These are phyloP conservation scores for Aristolochia californica DNA, from an alignment of 164 flowering plant genomes.

Conservation along the genomic window DNA sequence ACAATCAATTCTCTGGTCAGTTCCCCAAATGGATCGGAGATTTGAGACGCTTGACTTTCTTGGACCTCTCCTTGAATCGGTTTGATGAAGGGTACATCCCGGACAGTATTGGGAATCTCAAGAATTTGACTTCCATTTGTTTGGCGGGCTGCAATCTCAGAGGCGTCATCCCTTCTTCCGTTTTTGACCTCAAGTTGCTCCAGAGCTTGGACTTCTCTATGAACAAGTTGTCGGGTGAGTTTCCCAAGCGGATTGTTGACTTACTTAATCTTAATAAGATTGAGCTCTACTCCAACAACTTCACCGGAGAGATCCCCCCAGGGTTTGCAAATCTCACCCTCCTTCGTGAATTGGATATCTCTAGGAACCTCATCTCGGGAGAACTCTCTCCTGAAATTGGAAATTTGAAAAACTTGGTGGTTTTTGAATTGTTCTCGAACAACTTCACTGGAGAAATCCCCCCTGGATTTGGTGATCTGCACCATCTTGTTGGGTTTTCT, in stretches of 20 bases:
- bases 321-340: constrained; percentile 47
- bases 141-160: constrained; percentile 30
- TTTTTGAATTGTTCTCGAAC: constrained; percentile 53
- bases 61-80: constrained; percentile 41
- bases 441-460: constrained; percentile 72
- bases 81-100: constrained; percentile 56
- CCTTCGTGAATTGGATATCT: constrained; percentile 72
- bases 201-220: constrained; percentile 44
- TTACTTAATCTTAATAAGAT: constrained; percentile 48
- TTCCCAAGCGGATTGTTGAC: constrained; percentile 44
- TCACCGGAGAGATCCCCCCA: constrained; percentile 67
- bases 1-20: constrained; percentile 50
- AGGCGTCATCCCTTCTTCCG: constrained; percentile 63
- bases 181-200: constrained; percentile 40
- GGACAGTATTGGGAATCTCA: constrained; percentile 48
- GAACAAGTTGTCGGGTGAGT: constrained; percentile 50
- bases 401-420: constrained; percentile 43
- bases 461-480: constrained; percentile 57
- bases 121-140: constrained; percentile 50
- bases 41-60: constrained; percentile 28
- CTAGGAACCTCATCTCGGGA: constrained; percentile 55
- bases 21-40: constrained; percentile 72
- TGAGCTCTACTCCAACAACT: constrained; percentile 52
- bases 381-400: constrained; percentile 50
- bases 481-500: constrained; percentile 40